phyloP scores from a whole-genome alignment of 345 rosid genomes.

The Heritiera littoralis region DNA sequence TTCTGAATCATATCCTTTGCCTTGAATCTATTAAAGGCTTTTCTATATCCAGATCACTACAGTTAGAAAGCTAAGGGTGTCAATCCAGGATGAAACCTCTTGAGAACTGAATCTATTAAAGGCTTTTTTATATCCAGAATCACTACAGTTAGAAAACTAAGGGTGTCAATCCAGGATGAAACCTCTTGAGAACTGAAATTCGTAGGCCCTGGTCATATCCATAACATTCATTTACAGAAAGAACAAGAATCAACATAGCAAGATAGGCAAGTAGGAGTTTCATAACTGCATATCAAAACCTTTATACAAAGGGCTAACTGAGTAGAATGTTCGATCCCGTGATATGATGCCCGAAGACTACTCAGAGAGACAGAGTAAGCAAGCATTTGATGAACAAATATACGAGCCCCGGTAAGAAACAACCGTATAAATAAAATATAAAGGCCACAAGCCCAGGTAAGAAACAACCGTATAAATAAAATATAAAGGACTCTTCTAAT shows the following conservation, averaged over 20 bases:
- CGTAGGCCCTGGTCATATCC: neutral
- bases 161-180: neutral
- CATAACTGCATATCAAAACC: constrained; percentile 29
- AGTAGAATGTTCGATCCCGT: constrained; percentile 24
- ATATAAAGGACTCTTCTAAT: constrained; percentile 23
- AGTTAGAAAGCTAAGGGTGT: neutral
- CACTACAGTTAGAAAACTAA: neutral
- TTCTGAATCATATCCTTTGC: neutral
- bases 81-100: neutral
- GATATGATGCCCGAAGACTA: constrained; percentile 6
- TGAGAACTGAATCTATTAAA: neutral
- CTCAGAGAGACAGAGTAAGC: constrained; percentile 13
- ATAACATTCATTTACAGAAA: neutral
- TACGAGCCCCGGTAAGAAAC: constrained; percentile 10
- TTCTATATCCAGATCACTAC: neutral
- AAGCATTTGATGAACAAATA: constrained; percentile 23
- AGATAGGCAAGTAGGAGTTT: constrained; percentile 6
- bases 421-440: constrained; percentile 19
- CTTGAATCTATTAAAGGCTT: neutral
- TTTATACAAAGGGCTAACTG: constrained; percentile 41
- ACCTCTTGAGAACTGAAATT: neutral
- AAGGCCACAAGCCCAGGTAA: constrained; percentile 17
- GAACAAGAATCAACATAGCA: neutral
- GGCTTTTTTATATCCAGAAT: neutral
- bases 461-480: constrained; percentile 16